Evolutionary conservation across 2,329 filamentous ascomycete genomes (phyloP).

Genomic region (Pyricularia pennisetigena): DNA sequence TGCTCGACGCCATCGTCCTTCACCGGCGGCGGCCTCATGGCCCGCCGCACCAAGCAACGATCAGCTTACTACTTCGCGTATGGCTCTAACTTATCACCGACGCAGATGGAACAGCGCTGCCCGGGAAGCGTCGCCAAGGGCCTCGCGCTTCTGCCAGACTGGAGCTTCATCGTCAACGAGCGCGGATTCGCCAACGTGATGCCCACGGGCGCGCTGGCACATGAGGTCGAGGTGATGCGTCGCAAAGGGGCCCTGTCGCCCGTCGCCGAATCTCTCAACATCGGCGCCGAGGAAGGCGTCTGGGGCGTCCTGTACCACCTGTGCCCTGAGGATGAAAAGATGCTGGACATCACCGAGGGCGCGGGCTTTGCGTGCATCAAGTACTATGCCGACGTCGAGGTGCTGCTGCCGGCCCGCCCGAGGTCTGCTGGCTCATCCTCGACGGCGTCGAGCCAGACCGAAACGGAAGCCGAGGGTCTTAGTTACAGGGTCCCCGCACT

Average conservation of each 20-base stretch:
- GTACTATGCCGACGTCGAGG: slow-evolving; percentile 29
- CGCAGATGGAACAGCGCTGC: slow-evolving; percentile 33
- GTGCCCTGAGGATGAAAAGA: slow-evolving; percentile 33
- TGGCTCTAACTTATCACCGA: slow-evolving; percentile 33
- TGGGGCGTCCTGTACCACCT: slow-evolving; percentile 48
- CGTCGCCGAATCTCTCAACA: background rate
- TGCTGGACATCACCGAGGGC: slow-evolving; percentile 48
- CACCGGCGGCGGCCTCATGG: background rate
- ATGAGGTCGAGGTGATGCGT: background rate
- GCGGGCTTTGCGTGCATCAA: slow-evolving; percentile 54
- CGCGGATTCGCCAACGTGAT: slow-evolving; percentile 35
- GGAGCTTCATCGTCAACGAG: slow-evolving; percentile 36
- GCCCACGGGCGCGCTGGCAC: background rate
- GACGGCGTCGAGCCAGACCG: background rate
- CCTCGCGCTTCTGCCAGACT: slow-evolving; percentile 24
- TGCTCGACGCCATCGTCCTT: background rate
- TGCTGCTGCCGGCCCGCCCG: slow-evolving; percentile 11
- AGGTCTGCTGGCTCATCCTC: background rate
- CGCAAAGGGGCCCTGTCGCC: background rate
- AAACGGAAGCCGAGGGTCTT: background rate
- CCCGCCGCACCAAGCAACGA: background rate
- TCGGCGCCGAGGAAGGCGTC: slow-evolving; percentile 23
- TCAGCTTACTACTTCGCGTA: slow-evolving; percentile 30
- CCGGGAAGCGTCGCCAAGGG: slow-evolving; percentile 29
- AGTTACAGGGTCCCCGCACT: background rate